phyloP scores from a whole-genome alignment of 495 filamentous ascomycete species.

The Aspergillus avenaceus region DNA sequence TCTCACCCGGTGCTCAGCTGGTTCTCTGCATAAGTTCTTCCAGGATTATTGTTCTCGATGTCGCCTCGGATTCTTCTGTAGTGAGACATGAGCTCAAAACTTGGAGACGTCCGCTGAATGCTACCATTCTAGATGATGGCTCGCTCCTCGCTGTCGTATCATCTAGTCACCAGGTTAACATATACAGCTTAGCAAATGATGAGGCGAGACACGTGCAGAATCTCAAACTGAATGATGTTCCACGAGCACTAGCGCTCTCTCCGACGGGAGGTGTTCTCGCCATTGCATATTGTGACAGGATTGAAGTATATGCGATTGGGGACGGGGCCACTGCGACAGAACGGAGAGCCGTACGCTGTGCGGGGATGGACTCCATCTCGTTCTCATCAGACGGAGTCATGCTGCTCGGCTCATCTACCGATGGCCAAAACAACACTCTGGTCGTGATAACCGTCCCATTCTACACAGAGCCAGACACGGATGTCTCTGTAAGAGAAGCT shows the following conservation, averaged over 20 bases:
- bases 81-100: conserved; percentile 80
- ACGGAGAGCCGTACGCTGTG: conserved; percentile 76
- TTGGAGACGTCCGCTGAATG: conserved; percentile 67
- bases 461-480: conserved; percentile 48
- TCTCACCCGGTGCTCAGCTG: conserved; percentile 69
- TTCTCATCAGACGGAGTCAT: conserved; percentile 84
- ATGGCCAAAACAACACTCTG: conserved; percentile 59
- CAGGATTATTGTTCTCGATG: conserved; percentile 73
- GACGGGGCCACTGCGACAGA: conserved; percentile 60
- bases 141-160: conserved; percentile 73
- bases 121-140: conserved; percentile 77
- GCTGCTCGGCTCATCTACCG: conserved; percentile 74
- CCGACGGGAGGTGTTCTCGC: conserved; percentile 78
- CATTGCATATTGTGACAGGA: conserved; percentile 79
- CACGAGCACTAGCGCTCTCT: conserved; percentile 73
- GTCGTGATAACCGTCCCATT: conserved; percentile 80
- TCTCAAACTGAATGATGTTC: conserved; percentile 70
- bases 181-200: conserved; percentile 64
- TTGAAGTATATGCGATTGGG: conserved; percentile 77
- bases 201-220: conserved; percentile 63
- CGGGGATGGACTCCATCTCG: conserved; percentile 68
- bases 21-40: conserved; percentile 83
- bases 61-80: conserved; percentile 48
- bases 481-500: conserved; percentile 54
- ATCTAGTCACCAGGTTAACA: conserved; percentile 73